Evolutionary conservation across 2,329 filamentous ascomycete genomes (phyloP).

Genomic region (Alternaria atra): DNA sequence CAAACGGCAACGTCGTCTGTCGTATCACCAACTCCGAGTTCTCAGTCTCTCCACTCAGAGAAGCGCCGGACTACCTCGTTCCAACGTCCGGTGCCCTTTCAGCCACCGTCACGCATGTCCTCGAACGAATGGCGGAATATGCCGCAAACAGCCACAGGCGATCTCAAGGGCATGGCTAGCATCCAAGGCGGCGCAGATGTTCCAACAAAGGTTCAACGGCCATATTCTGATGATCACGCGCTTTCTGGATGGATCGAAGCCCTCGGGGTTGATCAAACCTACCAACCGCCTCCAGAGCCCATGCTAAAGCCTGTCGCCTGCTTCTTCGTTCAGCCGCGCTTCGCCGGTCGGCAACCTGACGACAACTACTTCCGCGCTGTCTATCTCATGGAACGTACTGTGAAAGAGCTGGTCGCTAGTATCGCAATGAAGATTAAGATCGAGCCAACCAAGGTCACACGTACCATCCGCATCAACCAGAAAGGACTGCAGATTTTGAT

Average conservation of each 20-base stretch:
- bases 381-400: conserved; percentile 80
- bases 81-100: conserved; percentile 56
- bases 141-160: conserved; percentile 62
- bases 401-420: conserved; percentile 75
- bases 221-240: conserved; percentile 69
- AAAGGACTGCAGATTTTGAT: conserved; percentile 84
- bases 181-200: conserved; percentile 59
- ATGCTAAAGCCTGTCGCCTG: conserved; percentile 81
- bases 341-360: conserved; percentile 58
- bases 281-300: conserved; percentile 79
- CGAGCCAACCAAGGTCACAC: conserved; percentile 74
- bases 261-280: conserved; percentile 85
- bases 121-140: conserved; percentile 67
- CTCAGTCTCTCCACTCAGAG: conserved; percentile 55
- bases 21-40: conserved; percentile 60
- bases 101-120: conserved; percentile 54
- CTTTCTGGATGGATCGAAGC: conserved; percentile 89
- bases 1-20: conserved; percentile 65
- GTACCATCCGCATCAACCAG: conserved; percentile 75
- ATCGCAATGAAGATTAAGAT: conserved; percentile 83
- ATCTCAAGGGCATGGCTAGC: conserved; percentile 57
- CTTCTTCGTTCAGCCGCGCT: conserved; percentile 77
- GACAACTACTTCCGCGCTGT: conserved; percentile 83
- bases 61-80: conserved; percentile 54
- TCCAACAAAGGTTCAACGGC: conserved; percentile 63